Evolutionary conservation across 352 stramenopile genomes (phyloP).

Genomic region (Pythium phragmiticola): DNA sequence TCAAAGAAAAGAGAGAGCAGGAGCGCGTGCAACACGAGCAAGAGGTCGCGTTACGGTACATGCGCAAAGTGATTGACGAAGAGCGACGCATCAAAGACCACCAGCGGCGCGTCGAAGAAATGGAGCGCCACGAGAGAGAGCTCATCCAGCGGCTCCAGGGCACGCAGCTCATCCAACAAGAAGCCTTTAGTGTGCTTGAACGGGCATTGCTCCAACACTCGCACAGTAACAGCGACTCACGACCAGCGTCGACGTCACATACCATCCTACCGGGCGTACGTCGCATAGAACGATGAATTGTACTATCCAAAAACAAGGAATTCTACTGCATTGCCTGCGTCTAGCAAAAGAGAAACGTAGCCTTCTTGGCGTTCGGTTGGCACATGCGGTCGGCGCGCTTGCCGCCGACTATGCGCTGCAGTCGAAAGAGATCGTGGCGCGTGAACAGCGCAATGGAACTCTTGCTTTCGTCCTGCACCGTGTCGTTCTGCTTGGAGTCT

Average conservation of each 20-base stretch:
- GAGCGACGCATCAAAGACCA: constrained; percentile 60
- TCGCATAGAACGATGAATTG: constrained; percentile 16
- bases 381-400: constrained; percentile 75
- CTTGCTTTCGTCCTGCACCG: constrained; percentile 32
- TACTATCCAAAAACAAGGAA: background rate
- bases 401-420: constrained; percentile 75
- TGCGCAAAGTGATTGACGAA: constrained; percentile 67
- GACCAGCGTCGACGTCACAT: constrained; percentile 17
- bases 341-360: constrained; percentile 81
- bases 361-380: constrained; percentile 52
- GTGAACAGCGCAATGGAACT: constrained; percentile 67
- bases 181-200: constrained; percentile 73
- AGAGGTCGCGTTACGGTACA: constrained; percentile 43
- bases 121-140: constrained; percentile 62
- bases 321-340: constrained; percentile 1
- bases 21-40: constrained; percentile 53
- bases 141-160: constrained; percentile 68
- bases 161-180: constrained; percentile 68
- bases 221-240: constrained; percentile 8
- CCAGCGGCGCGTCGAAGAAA: constrained; percentile 49
- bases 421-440: constrained; percentile 54
- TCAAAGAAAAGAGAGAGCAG: constrained; percentile 48
- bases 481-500: constrained; percentile 24
- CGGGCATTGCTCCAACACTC: constrained; percentile 46
- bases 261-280: constrained; percentile 13